Conservation (phyloP, 2,329 filamentous ascomycete species). For the Polychaeton citri region DNA sequence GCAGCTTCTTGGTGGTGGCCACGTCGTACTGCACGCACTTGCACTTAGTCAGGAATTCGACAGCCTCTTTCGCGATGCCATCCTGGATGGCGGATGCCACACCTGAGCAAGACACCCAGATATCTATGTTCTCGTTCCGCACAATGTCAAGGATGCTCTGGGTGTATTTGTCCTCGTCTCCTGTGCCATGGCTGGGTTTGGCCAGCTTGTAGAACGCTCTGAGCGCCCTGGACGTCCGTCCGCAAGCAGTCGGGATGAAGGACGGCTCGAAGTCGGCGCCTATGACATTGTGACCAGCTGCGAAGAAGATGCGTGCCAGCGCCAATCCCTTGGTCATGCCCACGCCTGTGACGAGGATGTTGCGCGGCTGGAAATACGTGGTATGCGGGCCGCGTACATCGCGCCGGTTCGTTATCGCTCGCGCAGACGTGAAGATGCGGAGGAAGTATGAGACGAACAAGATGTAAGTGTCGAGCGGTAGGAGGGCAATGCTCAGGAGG, state of each 20-base stretch:
- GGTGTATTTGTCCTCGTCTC: conserved; percentile 38
- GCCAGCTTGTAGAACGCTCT: conserved; percentile 39
- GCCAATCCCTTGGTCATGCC: conserved; percentile 58
- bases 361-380: conserved; percentile 33
- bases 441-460: conserved; percentile 25
- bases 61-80: conserved; percentile 47
- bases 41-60: conserved; percentile 46
- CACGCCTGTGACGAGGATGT: conserved; percentile 58
- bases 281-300: conserved; percentile 54
- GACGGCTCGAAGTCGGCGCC: conserved; percentile 51
- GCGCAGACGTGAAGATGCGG: conserved; percentile 17
- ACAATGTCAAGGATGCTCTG: conserved; percentile 46
- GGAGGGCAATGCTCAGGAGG: conserved; percentile 26
- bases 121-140: conserved; percentile 45
- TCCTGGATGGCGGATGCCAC: conserved; percentile 54
- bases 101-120: conserved; percentile 66
- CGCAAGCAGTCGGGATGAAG: conserved; percentile 25
- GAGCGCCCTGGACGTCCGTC: conserved; percentile 46
- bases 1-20: conserved; percentile 42
- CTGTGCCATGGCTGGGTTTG: conserved; percentile 19
- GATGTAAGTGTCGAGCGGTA: conserved; percentile 39
- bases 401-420: conserved; percentile 12
- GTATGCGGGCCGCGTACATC: conserved; percentile 14
- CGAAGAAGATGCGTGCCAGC: conserved; percentile 52
- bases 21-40: conserved; percentile 51